Evolutionary conservation across 106 monocot species (phyloP).

Genomic region (Hemerocallis citrina): DNA sequence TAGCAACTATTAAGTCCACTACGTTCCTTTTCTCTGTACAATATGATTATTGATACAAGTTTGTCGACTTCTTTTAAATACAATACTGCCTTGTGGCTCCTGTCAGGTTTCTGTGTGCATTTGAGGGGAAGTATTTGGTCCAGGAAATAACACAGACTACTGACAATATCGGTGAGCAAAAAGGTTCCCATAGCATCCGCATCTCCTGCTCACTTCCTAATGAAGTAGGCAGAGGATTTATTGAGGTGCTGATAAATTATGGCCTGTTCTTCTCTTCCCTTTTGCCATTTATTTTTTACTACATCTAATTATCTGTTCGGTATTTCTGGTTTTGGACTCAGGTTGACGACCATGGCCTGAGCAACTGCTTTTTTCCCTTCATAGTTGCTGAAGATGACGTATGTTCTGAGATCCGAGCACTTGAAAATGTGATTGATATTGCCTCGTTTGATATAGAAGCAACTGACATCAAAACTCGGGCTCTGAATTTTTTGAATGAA

Average conservation of each 20-base stretch:
- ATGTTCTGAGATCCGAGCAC: slow-evolving; percentile 59
- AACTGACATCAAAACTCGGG: slow-evolving; percentile 22
- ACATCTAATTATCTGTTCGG: neutral
- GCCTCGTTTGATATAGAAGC: neutral
- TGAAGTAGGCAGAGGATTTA: slow-evolving; percentile 65
- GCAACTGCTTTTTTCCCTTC: slow-evolving; percentile 63
- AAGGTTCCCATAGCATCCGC: slow-evolving; percentile 19
- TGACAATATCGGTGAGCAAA: slow-evolving; percentile 8
- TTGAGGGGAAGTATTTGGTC: slow-evolving; percentile 68
- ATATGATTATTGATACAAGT: no score
- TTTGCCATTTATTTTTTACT: neutral
- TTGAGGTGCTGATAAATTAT: slow-evolving; percentile 44
- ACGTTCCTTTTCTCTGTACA: no score
- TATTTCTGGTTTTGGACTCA: slow-evolving; percentile 8
- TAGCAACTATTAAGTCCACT: no score
- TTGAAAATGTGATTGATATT: slow-evolving; percentile 33
- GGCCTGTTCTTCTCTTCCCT: neutral
- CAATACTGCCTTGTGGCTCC: neutral
- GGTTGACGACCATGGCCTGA: slow-evolving; percentile 71
- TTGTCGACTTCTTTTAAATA: no score
- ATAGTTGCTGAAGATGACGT: slow-evolving; percentile 78
- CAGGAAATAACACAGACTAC: slow-evolving; percentile 38
- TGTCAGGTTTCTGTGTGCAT: slow-evolving; percentile 75
- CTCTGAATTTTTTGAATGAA: slow-evolving; percentile 66
- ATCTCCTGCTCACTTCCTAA: slow-evolving; percentile 57